phyloP scores from a whole-genome alignment of 345 rosid genomes.

The Lepidium aucheri region DNA sequence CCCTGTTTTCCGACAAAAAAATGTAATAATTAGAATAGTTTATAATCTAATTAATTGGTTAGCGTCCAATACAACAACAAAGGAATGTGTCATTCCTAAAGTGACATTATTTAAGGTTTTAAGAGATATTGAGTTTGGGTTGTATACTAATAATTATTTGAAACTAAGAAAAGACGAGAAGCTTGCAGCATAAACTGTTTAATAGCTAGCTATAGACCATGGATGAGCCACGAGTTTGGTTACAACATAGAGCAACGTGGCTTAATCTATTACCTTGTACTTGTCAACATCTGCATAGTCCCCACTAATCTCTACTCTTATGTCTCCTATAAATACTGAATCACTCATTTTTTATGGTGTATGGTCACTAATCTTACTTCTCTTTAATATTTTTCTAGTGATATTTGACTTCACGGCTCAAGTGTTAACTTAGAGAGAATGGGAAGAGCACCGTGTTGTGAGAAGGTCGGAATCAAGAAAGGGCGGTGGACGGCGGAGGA shows the following conservation, averaged over 20 bases:
- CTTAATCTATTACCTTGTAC: neutral
- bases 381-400: neutral
- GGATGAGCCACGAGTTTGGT: neutral
- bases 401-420: neutral
- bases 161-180: no score
- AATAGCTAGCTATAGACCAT: neutral
- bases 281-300: neutral
- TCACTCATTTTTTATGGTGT: neutral
- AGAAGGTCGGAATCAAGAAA: conserved; percentile 14
- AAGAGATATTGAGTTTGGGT: no score
- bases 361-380: neutral
- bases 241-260: neutral
- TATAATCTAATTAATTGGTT: no score
- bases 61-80: no score
- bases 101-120: no score
- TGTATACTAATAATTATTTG: no score
- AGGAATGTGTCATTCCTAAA: no score
- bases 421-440: neutral
- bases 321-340: neutral
- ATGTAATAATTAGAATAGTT: no score
- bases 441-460: conserved; percentile 28
- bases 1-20: no score
- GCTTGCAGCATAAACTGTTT: no score
- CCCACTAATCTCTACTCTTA: no score
- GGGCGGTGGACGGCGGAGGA: conserved; percentile 23